Evolutionary conservation across 2,329 filamentous ascomycete genomes (phyloP).

Genomic region (Cladosporium halotolerans): DNA sequence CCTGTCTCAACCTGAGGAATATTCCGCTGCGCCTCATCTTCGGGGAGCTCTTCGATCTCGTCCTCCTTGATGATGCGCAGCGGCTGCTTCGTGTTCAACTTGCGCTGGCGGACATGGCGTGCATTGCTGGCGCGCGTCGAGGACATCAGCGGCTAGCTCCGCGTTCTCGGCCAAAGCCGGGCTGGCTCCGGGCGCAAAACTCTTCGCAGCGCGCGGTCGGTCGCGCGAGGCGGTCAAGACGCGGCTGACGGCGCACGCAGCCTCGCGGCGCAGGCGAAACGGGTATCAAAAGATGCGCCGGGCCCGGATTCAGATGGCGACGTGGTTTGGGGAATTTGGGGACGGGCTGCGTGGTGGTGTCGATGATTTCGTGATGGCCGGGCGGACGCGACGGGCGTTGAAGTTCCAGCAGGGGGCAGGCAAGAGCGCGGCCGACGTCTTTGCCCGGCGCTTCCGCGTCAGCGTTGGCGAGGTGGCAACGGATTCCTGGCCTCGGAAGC

Average conservation of each 20-base stretch:
- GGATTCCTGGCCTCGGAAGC: too few species aligned
- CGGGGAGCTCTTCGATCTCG: conserved; percentile 76
- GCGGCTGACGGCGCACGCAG: conserved; percentile 2
- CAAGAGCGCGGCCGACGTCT: background rate
- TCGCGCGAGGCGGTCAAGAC: background rate
- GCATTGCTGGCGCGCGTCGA: conserved; percentile 10
- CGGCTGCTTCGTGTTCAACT: conserved; percentile 84
- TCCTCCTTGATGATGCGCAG: conserved; percentile 83
- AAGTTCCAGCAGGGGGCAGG: background rate
- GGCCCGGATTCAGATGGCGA: too few species aligned
- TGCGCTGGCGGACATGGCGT: conserved; percentile 63
- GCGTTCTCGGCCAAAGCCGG: background rate
- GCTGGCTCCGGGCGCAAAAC: too few species aligned
- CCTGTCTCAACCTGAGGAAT: conserved; percentile 85
- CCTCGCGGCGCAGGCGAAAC: conserved; percentile 12
- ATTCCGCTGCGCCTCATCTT: conserved; percentile 76
- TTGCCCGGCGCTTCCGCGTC: background rate
- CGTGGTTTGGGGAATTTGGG: conserved; percentile 2
- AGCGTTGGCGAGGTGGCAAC: too few species aligned
- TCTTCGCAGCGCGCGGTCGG: background rate
- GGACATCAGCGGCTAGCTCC: conserved; percentile 2
- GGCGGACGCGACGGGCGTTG: background rate
- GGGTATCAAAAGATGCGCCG: conserved; percentile 14
- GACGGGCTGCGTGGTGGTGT: conserved; percentile 11
- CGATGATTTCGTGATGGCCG: conserved; percentile 11